Percentiles rank a stretch among this genome's conserved stretches.
Evolutionary conservation across 495 filamentous ascomycete genomes (phyloP).

Genomic region (Copromyces sp.): DNA sequence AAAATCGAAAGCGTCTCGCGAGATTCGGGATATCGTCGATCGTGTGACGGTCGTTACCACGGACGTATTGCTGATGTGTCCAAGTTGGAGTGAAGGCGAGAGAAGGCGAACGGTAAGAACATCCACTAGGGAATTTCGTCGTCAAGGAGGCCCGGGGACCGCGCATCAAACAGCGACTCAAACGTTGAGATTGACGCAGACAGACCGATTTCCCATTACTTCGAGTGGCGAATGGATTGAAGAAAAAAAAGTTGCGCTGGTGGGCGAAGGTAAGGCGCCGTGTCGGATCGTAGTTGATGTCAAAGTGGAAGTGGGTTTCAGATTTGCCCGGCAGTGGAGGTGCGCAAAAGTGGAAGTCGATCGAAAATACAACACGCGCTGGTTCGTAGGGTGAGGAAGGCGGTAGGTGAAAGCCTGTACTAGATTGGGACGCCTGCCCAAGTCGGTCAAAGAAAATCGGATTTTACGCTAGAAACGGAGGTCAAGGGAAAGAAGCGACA

Average conservation of each 20-base stretch:
- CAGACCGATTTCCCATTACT: slow-evolving; percentile 12
- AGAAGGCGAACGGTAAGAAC: background rate
- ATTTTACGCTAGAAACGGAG: background rate
- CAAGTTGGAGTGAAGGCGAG: background rate
- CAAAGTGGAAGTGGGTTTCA: background rate
- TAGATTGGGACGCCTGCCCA: background rate
- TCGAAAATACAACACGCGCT: background rate
- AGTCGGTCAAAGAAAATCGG: background rate
- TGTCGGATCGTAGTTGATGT: background rate
- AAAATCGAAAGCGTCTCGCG: background rate
- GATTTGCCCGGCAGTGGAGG: background rate
- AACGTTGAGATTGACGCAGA: background rate
- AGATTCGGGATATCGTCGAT: background rate
- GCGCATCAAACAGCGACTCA: slow-evolving; percentile 10
- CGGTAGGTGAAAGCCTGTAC: background rate
- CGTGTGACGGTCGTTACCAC: background rate
- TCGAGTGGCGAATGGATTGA: background rate
- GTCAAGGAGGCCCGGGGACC: slow-evolving; percentile 1
- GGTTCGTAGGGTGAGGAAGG: background rate
- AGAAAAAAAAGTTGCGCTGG: background rate
- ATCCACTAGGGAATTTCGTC: background rate
- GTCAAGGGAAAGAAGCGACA: background rate
- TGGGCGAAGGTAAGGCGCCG: background rate
- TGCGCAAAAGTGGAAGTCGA: background rate
- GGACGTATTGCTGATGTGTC: background rate